Base-by-base conservation (phyloP, 2,329 filamentous ascomycete genomes). In the Arthroderma sp. region DNA sequence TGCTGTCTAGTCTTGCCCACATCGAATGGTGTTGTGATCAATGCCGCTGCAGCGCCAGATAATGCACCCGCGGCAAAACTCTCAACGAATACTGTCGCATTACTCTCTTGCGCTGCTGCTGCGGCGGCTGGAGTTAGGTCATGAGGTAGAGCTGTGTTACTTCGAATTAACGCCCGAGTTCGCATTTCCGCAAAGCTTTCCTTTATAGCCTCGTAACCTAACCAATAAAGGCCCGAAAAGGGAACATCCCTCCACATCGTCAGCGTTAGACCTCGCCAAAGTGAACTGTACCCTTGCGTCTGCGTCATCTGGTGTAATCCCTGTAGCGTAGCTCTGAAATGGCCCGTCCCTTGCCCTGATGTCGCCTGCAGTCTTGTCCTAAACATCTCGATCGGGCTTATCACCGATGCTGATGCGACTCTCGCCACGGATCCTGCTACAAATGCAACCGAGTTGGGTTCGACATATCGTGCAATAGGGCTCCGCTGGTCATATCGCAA, bases 211-310 rank as follows among this genome's bases (percentile, higher is more conserved):
- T 98, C 91, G 61, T 98, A 98, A 8, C 91, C 89, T 80, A 84
- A 93, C 91, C 91, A 98, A 68, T 98, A 98, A 38, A 98, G 75
- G 3, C 84, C 91, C 1, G 89, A 96, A 58, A 98, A 98, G 0
- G 91, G 91, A 0, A 96, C 91, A 59, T 98, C 91, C 51, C 91
- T 77, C 91, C 91, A 98, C 47, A 98, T 74, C 0, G 89, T 96
- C 55, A 98, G 69, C 0, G 82, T 87, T 45, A 98, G 67, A 0
- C 91, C 91, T 46, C 89, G 75, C 91, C 91, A 98, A 0, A 98
- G 69, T 1, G 87, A 85, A 1, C 74, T 73, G 53, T 91, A 86
- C 2, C 91, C 91, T 49, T 85, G 75, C 0, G 68, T 66, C 6
- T 73, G 72, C 1, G 94, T 85, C 85, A 95, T 91, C 30, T 83